Evolutionary conservation across 1,139 yeast species (phyloP), one percentile per base, ranked within the genome.

Genomic region (Yamadazyma friedrichii): DNA sequence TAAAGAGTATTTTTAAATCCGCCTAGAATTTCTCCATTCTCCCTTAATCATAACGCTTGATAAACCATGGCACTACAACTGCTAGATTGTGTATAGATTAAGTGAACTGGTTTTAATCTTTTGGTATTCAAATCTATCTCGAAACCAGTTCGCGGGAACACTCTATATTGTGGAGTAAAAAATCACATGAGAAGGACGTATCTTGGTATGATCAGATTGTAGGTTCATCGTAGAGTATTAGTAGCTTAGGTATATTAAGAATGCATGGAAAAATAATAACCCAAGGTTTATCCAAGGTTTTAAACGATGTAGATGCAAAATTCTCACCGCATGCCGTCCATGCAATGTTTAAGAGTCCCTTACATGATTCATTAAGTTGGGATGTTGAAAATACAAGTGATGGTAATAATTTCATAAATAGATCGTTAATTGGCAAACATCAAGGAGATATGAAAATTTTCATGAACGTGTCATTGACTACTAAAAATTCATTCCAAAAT

Each of bases 331-430:
- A 22, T 54, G 67, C 45, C 66, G 65, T 49, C 56, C 74, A 15
- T 60, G 54, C 47, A 61, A 65, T 48, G 54, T 67, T 27, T 55
- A 62, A 3, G 65, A 62, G 0, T 43, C 40, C 32, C 34, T 51
- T 53, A 53, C 20, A 46, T 46, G 11, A 53, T 69, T 41, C 54
- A 58, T 13, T 10, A 25, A 27, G 15, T 27, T 72, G 74, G 70
- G 59, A 60, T 41, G 67, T 68, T 4, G 62, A 61, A 4, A 42
- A 41, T 25, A 58, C 64, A n/a, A 64, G 70, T 35, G 61, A 76
- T 44, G 94, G 94, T 3, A 78, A 75, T 44, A 81, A 51, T 45
- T 85, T 81, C 54, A 67, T 74, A 36, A 82, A 84, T 38, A 70
- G 86, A 41, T 73, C 78, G 33, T 74, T 84, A 4, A 65, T 68